Evolutionary conservation across 345 rosid genomes (phyloP).

Genomic region (Rhizophora apiculata): DNA sequence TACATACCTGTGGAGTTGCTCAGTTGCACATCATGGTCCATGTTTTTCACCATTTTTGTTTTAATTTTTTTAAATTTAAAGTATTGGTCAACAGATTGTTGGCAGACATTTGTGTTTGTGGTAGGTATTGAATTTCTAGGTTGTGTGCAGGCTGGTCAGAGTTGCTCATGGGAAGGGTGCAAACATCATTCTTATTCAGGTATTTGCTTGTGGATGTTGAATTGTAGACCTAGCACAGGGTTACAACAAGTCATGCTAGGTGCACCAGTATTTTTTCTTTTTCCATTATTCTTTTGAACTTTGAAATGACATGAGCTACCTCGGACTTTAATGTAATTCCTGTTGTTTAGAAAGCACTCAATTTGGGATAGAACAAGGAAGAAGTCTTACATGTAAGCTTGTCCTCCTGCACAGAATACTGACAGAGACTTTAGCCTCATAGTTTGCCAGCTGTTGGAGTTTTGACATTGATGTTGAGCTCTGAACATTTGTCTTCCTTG

Average conservation of each 20-base stretch:
- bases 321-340: neutral
- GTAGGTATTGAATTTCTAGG: neutral
- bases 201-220: conserved; percentile 14
- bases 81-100: neutral
- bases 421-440: neutral
- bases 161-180: conserved; percentile 75
- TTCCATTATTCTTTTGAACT: neutral
- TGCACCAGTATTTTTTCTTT: neutral
- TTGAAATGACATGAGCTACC: too few relatives aligned
- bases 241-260: neutral
- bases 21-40: neutral
- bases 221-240: neutral
- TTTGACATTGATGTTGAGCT: neutral
- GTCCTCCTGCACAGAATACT: neutral
- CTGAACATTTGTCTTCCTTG: neutral
- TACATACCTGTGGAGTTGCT: too few relatives aligned
- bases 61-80: neutral
- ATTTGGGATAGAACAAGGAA: neutral
- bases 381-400: too few relatives aligned
- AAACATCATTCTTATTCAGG: conserved; percentile 92
- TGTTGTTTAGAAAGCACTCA: neutral
- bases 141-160: conserved; percentile 56
- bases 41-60: neutral
- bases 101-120: neutral
- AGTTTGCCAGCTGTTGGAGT: neutral